Percentiles rank a stretch among this genome's conserved stretches.
phyloP scores from a whole-genome alignment of 371 early-diverging fungal genomes.

The Apophysomyces variabilis region DNA sequence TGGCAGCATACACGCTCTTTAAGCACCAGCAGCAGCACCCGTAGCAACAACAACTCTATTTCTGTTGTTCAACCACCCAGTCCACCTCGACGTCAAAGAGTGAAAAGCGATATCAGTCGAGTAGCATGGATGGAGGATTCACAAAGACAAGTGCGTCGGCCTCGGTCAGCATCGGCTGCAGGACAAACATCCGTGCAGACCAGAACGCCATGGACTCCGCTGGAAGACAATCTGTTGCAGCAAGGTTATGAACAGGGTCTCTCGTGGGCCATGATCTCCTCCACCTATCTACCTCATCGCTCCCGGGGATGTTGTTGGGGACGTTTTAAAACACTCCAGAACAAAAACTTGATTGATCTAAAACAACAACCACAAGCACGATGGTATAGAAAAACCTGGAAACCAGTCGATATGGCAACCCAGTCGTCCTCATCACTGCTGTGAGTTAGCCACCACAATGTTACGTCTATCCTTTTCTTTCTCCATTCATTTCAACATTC shows the following conservation, averaged over 20 bases:
- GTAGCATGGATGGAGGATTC: slow-evolving; percentile 13
- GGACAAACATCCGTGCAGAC: slow-evolving; percentile 18
- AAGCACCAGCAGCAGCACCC: slow-evolving; percentile 11
- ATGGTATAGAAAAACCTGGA: slow-evolving; percentile 42
- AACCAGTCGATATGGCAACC: slow-evolving; percentile 20
- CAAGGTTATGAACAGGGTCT: slow-evolving; percentile 42
- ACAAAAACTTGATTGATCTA: slow-evolving; percentile 28
- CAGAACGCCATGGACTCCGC: slow-evolving; percentile 36
- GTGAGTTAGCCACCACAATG: background rate
- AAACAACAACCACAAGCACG: slow-evolving; percentile 33
- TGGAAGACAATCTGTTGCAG: slow-evolving; percentile 36
- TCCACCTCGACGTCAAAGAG: slow-evolving; percentile 6
- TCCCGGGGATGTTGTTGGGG: slow-evolving; percentile 49
- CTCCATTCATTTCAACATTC: background rate
- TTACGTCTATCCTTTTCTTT: background rate
- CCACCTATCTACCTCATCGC: slow-evolving; percentile 39
- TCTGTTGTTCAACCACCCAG: background rate
- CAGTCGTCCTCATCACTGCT: slow-evolving; percentile 3
- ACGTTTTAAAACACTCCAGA: slow-evolving; percentile 35
- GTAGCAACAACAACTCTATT: slow-evolving; percentile 3
- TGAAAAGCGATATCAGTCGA: slow-evolving; percentile 14
- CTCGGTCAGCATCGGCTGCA: slow-evolving; percentile 8
- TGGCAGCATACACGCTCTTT: slow-evolving; percentile 15
- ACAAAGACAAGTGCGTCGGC: slow-evolving; percentile 10
- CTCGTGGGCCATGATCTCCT: slow-evolving; percentile 45